Evolutionary conservation across 169 alveolate species (phyloP).

Genomic region (Eimeria sp.): DNA sequence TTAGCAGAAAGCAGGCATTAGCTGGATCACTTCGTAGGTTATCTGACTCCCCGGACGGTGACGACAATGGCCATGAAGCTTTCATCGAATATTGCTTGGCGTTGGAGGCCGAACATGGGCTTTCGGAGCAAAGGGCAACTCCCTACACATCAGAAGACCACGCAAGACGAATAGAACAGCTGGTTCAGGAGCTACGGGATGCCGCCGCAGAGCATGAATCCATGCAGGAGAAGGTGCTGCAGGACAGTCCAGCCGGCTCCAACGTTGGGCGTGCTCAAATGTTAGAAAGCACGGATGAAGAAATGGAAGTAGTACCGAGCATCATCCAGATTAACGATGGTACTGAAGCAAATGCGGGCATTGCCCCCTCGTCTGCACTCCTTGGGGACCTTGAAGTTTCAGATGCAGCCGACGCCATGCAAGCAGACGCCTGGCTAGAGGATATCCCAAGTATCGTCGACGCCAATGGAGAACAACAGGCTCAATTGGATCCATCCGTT

Average conservation of each 20-base stretch:
- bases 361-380: not conserved
- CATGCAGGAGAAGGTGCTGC: not conserved
- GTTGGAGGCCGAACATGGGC: not conserved
- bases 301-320: not conserved
- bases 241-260: not conserved
- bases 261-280: too few species aligned
- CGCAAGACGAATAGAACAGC: not conserved
- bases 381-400: not conserved
- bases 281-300: not conserved
- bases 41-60: not conserved
- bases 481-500: not conserved
- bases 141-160: not conserved
- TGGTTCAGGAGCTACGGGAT: not conserved
- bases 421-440: not conserved
- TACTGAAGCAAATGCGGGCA: too few species aligned
- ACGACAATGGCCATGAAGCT: not conserved
- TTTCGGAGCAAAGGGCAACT: not conserved
- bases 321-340: not conserved
- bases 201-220: slow-evolving; percentile 2
- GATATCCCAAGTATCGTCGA: not conserved
- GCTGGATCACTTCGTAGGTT: not conserved
- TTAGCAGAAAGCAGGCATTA: not conserved
- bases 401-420: not conserved
- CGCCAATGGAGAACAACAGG: not conserved
- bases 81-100: not conserved